phyloP scores from a whole-genome alignment of 2,329 filamentous ascomycete species.

The Beauveria sp. region DNA sequence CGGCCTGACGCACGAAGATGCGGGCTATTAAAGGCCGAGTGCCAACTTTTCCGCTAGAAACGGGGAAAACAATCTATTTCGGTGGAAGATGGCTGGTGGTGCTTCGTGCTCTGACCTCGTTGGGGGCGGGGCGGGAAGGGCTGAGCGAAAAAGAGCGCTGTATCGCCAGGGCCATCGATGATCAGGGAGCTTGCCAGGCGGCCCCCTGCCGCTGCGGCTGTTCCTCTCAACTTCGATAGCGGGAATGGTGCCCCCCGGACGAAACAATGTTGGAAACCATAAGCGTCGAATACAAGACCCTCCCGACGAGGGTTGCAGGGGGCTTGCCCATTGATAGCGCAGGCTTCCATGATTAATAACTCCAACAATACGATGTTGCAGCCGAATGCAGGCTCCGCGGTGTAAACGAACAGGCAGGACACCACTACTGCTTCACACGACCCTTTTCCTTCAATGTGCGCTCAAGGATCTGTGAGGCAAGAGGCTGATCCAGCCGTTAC shows the following conservation, averaged over 20 bases:
- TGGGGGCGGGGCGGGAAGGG: conserved; percentile 2
- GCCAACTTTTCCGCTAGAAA: no score
- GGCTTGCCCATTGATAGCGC: neutral
- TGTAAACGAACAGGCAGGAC: conserved; percentile 1
- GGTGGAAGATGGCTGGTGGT: neutral
- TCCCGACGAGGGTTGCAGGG: neutral
- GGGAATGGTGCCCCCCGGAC: no score
- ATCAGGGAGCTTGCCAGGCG: neutral
- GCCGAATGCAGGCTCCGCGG: neutral
- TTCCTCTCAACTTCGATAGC: neutral
- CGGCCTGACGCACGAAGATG: neutral
- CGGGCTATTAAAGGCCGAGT: neutral
- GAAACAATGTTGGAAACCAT: no score
- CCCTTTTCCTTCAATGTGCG: neutral
- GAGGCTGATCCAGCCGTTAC: neutral
- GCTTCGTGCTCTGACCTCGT: conserved; percentile 1
- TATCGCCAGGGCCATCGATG: neutral
- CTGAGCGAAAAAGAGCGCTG: neutral
- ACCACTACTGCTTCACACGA: neutral
- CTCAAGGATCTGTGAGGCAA: neutral
- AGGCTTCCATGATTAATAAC: neutral
- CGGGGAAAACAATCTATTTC: no score
- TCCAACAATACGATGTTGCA: neutral
- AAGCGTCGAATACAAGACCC: neutral
- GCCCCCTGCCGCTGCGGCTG: neutral